Evolutionary conservation across 139 green algal species (phyloP).

Genomic region (Chlamydomonas eustigma): DNA sequence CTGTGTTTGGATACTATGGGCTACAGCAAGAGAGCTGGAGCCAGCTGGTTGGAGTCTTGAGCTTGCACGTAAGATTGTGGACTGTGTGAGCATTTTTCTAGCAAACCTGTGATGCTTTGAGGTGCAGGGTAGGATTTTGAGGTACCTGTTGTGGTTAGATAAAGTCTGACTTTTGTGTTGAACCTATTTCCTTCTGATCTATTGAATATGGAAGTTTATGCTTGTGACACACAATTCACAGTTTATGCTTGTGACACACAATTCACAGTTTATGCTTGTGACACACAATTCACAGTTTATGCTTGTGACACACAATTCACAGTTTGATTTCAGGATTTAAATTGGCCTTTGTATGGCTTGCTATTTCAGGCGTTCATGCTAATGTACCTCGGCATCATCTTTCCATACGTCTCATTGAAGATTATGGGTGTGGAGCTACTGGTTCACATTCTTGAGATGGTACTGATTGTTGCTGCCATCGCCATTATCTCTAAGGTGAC

Average conservation of each 20-base stretch:
- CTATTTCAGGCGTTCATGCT: background rate
- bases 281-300: too few relatives aligned
- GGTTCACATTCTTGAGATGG: background rate
- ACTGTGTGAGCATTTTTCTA: background rate
- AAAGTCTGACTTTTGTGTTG: too few relatives aligned
- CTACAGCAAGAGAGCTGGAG: background rate
- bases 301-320: too few relatives aligned
- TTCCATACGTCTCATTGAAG: background rate
- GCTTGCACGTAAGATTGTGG: conserved; percentile 4
- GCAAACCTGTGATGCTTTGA: background rate
- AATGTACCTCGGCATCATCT: background rate
- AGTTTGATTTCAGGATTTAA: background rate
- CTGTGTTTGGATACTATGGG: background rate
- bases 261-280: too few relatives aligned
- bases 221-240: too few relatives aligned
- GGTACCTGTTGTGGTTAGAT: too few relatives aligned
- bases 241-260: too few relatives aligned
- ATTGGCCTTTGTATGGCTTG: background rate
- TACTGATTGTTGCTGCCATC: background rate
- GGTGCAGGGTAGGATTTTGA: background rate
- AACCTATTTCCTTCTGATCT: too few relatives aligned
- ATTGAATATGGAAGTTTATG: too few relatives aligned
- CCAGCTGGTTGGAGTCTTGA: background rate
- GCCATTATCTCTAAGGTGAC: background rate
- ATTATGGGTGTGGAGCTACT: background rate